Base-by-base conservation (phyloP, 2,329 filamentous ascomycete genomes). In the Clarireedia paspali region DNA sequence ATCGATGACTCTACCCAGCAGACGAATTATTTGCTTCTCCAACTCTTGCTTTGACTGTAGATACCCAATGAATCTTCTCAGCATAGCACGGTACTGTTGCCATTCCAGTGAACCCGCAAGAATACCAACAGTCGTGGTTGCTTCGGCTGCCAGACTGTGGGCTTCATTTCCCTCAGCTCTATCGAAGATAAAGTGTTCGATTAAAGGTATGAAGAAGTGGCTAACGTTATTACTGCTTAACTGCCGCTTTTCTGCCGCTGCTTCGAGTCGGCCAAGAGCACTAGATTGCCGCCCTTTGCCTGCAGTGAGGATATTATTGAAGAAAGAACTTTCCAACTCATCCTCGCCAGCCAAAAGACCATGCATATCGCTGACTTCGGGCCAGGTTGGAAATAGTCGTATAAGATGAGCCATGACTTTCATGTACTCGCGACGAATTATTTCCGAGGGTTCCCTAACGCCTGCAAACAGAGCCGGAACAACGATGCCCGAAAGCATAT, bases 151-250 rank as follows among this genome's bases (percentile, higher is more conserved):
- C 53, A 97, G 77, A 50, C 91, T 92, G 63, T 95, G 88, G 38
- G 90, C 91, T 68, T 96, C 90, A 23, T 70, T 76, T 7, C 79
- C 77, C 48, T 90, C 88, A 4, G 81, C 82, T 58, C 87, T 83
- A 57, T 91, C 87, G 67, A 96, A 92, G 24, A 96, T 86, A 67
- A 96, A 97, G 68, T 96, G 91, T 68, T 99, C 94, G 9, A 97
- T 77, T 20, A 99, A 77, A 0, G 94, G 95, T 42, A 99, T 82
- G 67, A 97, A 89, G 66, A 96, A 88, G 17, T 92, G 86, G 57
- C 86, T 85, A 60, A 95, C 78, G 65, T 95, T 95, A 52, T 83
- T 83, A 65, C 89, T 88, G 59, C 80, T 80, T 57, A 99, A 75
- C 49, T 82, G 77, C 12, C 81, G 77, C 55, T 78, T 78, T 9